Evolutionary conservation across 108 stramenopile species (phyloP).

Genomic region (Phaeodactylum tricornutum): DNA sequence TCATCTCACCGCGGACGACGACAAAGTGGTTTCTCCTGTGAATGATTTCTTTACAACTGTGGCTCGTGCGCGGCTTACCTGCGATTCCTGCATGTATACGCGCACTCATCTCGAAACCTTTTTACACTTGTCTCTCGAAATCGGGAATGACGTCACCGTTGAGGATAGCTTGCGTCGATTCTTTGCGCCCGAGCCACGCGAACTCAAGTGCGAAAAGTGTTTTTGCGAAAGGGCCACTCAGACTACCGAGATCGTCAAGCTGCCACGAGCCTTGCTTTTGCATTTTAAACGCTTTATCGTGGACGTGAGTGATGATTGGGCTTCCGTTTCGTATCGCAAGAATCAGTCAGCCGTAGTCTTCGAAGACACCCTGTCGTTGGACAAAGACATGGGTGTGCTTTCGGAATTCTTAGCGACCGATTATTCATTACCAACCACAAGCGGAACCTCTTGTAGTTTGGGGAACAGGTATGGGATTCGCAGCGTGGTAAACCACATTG

Average conservation of each 20-base stretch:
- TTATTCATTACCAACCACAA: too few species aligned
- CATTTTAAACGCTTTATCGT: conserved; percentile 61
- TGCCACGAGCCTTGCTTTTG: conserved; percentile 33
- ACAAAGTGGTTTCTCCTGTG: conserved; percentile 17
- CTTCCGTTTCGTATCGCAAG: conserved; percentile 46
- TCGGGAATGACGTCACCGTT: conserved; percentile 16
- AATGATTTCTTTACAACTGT: conserved; percentile 31
- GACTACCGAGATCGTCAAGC: conserved; percentile 24
- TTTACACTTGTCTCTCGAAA: conserved; percentile 37
- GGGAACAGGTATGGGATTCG: conserved; percentile 19
- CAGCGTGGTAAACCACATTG: conserved; percentile 52
- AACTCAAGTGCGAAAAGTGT: conserved; percentile 81
- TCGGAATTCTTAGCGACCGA: conserved; percentile 18
- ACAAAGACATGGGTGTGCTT: conserved; percentile 13
- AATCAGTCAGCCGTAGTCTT: conserved; percentile 37
- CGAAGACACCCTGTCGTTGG: conserved; percentile 17
- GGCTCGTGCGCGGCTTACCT: conserved; percentile 34
- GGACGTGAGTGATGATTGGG: conserved; percentile 38
- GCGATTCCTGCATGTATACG: conserved; percentile 44
- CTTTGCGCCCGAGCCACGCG: conserved; percentile 57
- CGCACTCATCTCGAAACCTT: conserved; percentile 36
- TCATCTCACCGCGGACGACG: background rate
- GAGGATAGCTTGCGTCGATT: conserved; percentile 41
- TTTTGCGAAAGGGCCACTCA: conserved; percentile 39
- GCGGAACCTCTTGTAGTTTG: too few species aligned